phyloP scores from a whole-genome alignment of 345 rosid genomes.

The Acer negundo region DNA sequence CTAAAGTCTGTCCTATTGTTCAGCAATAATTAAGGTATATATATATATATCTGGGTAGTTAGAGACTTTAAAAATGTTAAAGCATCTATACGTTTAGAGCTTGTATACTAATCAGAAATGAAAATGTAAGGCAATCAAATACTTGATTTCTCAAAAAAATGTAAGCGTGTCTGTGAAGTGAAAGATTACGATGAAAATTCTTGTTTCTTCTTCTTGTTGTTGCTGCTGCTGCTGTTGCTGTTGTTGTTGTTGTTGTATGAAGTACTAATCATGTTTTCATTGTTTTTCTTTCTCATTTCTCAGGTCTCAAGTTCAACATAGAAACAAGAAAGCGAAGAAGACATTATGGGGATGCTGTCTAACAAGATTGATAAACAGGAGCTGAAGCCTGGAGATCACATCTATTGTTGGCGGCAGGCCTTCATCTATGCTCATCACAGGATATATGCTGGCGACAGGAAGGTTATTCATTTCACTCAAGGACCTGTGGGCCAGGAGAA shows the following conservation, averaged over 20 bases:
- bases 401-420: background rate
- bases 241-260: background rate
- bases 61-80: too few species aligned
- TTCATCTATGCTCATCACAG: slow-evolving; percentile 30
- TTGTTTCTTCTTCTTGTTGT: too few species aligned
- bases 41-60: too few species aligned
- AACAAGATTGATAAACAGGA: background rate
- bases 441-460: slow-evolving; percentile 60
- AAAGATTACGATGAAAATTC: background rate
- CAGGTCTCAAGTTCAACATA: background rate
- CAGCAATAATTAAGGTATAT: too few species aligned
- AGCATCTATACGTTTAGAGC: too few species aligned
- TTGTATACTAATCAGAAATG: too few species aligned
- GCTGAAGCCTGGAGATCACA: background rate
- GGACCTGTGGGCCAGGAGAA: slow-evolving; percentile 58
- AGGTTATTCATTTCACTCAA: slow-evolving; percentile 79
- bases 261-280: background rate
- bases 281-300: background rate
- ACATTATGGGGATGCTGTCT: background rate
- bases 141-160: too few species aligned
- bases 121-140: too few species aligned
- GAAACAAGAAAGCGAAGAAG: background rate
- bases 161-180: too few species aligned
- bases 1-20: too few species aligned
- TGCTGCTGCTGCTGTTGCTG: background rate